phyloP scores from a whole-genome alignment of 495 filamentous ascomycete species.

The Xanthoparmelia taractica region DNA sequence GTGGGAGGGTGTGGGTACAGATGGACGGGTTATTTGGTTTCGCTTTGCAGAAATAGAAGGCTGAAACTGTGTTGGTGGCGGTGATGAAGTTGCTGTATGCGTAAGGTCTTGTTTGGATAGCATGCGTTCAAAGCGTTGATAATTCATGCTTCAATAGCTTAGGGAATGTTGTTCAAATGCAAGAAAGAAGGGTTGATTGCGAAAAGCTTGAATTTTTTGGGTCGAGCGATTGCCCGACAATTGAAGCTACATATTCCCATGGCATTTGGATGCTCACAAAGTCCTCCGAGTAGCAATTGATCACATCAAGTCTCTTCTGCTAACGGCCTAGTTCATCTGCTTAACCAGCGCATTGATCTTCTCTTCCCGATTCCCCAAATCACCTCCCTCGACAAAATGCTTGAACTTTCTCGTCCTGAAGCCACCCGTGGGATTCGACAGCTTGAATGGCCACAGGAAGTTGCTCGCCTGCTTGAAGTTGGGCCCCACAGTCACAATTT shows the following conservation, averaged over 20 bases:
- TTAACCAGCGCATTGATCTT: constrained; percentile 95
- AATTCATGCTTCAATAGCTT: neutral
- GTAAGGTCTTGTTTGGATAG: constrained; percentile 6
- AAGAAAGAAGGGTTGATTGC: too few relatives aligned
- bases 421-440: constrained; percentile 91
- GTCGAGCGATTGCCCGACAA: too few relatives aligned
- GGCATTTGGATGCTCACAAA: neutral
- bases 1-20: constrained; percentile 89
- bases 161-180: too few relatives aligned
- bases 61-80: neutral
- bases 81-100: neutral
- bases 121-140: neutral
- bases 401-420: constrained; percentile 96
- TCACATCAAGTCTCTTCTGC: neutral
- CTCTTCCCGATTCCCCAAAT: constrained; percentile 96
- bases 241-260: too few relatives aligned
- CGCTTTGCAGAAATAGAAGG: constrained; percentile 34
- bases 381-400: constrained; percentile 98
- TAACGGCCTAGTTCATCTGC: constrained; percentile 84
- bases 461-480: constrained; percentile 99
- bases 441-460: constrained; percentile 99
- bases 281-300: too few relatives aligned
- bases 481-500: constrained; percentile 96
- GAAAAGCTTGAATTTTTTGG: neutral
- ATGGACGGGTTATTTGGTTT: constrained; percentile 88